Evolutionary conservation across 78 protist genomes (phyloP), one percentile per base, ranked within the genome.

Genomic region (Bodo saltans): DNA sequence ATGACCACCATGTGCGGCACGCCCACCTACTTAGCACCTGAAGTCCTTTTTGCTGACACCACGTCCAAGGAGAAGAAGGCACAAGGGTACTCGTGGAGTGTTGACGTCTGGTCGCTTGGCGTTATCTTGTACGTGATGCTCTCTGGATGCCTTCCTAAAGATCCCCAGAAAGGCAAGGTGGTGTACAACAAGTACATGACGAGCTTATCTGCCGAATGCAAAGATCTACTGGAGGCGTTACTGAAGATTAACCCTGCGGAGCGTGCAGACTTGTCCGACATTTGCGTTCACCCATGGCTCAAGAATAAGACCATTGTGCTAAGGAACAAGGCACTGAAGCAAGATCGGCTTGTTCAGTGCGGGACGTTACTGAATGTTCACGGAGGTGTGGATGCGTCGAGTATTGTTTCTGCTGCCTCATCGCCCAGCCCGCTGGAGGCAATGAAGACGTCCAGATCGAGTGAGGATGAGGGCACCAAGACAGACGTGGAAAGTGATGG

Each of bases 21-120:
- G n/a, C 89, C 89, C 26, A 39, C 33, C 40, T 87, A 40, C 70
- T 26, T 87, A 8, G 89, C 89, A 2, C 89, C 89, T 2, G 89
- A 87, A 70, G 42, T 87, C n/a, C 35, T 78, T 28, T 3, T 29
- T 8, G 60, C 60, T 8, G 60, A 47, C 17, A 17, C n/a, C 60
- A 47, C 60, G 60, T n/a, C n/a, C n/a, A n/a, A n/a, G n/a, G n/a
- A n/a, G n/a, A 12, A 76, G 69, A 4, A 23, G 21, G n/a, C 42
- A 33, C 17, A 21, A 37, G 79, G 78, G 42, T 84, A 84, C 81
- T 47, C 27, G n/a, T 12, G 11, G n/a, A 27, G 32, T 3, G 79
- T 73, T 8, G 87, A 84, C 42, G 76, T 74, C 68, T 84, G 87
- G 87, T 35, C 69, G 26, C 28, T 73, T 11, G 87, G 87, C 26